Evolutionary conservation across 2,329 filamentous ascomycete genomes (phyloP).

Genomic region (Ustulina deusta): DNA sequence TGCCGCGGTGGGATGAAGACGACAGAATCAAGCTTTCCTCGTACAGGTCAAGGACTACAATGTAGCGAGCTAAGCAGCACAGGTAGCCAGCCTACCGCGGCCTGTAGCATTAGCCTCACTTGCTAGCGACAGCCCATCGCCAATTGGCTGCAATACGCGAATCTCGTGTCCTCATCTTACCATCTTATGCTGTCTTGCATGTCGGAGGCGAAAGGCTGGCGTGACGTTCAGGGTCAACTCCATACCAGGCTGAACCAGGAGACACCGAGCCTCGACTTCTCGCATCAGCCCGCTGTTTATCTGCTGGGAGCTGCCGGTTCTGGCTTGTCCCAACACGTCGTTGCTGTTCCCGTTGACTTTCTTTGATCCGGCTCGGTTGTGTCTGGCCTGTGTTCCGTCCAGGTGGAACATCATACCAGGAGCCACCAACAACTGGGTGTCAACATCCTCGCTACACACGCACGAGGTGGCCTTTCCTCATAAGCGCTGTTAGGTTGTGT

Average conservation of each 20-base stretch:
- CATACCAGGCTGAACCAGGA: too few relatives aligned
- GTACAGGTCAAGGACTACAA: neutral
- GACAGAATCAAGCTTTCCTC: neutral
- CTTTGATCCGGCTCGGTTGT: neutral
- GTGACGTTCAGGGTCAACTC: too few relatives aligned
- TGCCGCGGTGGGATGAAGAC: neutral
- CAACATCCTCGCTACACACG: neutral
- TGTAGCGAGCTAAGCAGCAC: neutral
- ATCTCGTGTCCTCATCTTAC: neutral
- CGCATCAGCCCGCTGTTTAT: neutral
- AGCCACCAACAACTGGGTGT: neutral
- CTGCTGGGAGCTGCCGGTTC: neutral
- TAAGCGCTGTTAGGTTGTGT: neutral
- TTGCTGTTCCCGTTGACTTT: neutral
- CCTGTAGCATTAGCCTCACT: neutral
- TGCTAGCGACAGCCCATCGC: neutral
- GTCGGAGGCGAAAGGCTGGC: constrained; percentile 13
- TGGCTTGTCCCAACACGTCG: neutral
- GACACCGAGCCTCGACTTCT: neutral
- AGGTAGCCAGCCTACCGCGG: neutral
- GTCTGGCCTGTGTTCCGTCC: neutral
- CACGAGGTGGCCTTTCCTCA: constrained; percentile 4
- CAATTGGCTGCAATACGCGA: neutral
- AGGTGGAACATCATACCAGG: neutral
- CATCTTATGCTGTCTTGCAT: neutral